These are phyloP conservation scores for Ophiostoma tasmaniense DNA, from an alignment of 2,329 filamentous ascomycete species.

Conservation along the genomic window DNA sequence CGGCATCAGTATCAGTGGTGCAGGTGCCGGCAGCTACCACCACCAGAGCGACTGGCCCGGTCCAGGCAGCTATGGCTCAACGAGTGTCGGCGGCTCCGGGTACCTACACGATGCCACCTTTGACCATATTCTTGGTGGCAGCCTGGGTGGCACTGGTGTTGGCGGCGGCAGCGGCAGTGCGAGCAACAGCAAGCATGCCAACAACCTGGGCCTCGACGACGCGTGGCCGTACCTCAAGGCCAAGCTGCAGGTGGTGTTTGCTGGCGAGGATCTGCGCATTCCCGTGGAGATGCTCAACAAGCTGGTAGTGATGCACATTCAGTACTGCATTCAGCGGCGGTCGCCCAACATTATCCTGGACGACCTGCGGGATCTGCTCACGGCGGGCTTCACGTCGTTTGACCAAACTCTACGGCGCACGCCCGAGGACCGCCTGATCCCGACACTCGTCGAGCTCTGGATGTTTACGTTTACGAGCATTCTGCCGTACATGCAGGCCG, in stretches of 20 bases:
- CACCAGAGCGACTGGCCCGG: constrained; percentile 40
- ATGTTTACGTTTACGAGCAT: constrained; percentile 84
- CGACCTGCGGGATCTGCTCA: constrained; percentile 64
- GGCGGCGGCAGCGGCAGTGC: constrained; percentile 38
- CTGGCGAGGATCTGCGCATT: constrained; percentile 69
- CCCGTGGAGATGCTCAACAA: constrained; percentile 78
- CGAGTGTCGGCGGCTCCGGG: constrained; percentile 27
- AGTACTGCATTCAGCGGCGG: constrained; percentile 66
- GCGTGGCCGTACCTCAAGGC: constrained; percentile 76
- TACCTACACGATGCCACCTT: background rate
- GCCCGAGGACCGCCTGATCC: constrained; percentile 80
- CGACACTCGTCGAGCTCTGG: constrained; percentile 88
- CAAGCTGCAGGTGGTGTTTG: constrained; percentile 68
- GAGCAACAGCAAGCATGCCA: constrained; percentile 53
- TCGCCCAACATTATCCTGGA: constrained; percentile 64
- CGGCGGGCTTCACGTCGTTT: constrained; percentile 76
- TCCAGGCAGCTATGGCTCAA: constrained; percentile 38
- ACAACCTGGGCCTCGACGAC: constrained; percentile 66
- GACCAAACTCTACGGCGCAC: constrained; percentile 74
- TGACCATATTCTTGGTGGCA: constrained; percentile 33
- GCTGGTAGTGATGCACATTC: constrained; percentile 69
- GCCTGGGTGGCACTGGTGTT: constrained; percentile 35
- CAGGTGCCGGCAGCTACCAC: background rate
- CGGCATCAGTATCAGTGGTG: constrained; percentile 22
- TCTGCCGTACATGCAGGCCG: constrained; percentile 87